These are phyloP conservation scores for Trichocladium antarcticum DNA, from an alignment of 495 filamentous ascomycete species.

Conservation along the genomic window DNA sequence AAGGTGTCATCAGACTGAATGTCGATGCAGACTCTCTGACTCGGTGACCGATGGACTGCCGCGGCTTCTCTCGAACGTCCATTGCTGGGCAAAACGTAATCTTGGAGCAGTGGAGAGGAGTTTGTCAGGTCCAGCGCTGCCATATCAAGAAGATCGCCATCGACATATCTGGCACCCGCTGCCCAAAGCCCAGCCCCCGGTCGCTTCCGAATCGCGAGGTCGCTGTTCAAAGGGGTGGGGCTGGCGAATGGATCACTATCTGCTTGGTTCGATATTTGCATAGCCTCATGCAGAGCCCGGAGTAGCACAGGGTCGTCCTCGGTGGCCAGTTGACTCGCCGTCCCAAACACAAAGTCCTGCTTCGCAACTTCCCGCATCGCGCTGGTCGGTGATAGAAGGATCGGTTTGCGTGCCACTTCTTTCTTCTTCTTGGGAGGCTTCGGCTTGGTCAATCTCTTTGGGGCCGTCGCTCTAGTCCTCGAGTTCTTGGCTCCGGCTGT, in stretches of 20 bases:
- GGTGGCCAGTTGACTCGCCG: conserved; percentile 75
- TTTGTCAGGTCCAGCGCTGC: conserved; percentile 48
- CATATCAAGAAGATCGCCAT: conserved; percentile 48
- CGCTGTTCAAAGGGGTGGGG: conserved; percentile 23
- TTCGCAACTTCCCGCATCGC: conserved; percentile 55
- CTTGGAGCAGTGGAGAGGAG: conserved; percentile 23
- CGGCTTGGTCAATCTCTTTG: conserved; percentile 23
- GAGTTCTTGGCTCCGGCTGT: conserved; percentile 14
- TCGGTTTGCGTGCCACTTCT: conserved; percentile 34
- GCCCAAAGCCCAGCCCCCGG: conserved; percentile 46
- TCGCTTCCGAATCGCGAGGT: conserved; percentile 14
- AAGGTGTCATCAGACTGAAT: conserved; percentile 9
- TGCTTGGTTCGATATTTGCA: conserved; percentile 46
- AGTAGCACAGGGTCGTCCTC: conserved; percentile 62
- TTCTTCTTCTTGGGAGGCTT: conserved; percentile 33
- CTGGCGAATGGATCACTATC: conserved; percentile 31
- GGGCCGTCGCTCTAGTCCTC: conserved; percentile 21
- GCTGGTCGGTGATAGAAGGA: conserved; percentile 61
- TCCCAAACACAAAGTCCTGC: conserved; percentile 84
- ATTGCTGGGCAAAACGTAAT: neutral
- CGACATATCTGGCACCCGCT: conserved; percentile 51
- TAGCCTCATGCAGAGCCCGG: conserved; percentile 57
- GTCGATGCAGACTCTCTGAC: conserved; percentile 1
- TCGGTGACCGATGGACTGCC: neutral
- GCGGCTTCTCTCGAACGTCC: neutral